Evolutionary conservation across 139 green algal species (phyloP).

Genomic region (Ettlia oleoabundans): DNA sequence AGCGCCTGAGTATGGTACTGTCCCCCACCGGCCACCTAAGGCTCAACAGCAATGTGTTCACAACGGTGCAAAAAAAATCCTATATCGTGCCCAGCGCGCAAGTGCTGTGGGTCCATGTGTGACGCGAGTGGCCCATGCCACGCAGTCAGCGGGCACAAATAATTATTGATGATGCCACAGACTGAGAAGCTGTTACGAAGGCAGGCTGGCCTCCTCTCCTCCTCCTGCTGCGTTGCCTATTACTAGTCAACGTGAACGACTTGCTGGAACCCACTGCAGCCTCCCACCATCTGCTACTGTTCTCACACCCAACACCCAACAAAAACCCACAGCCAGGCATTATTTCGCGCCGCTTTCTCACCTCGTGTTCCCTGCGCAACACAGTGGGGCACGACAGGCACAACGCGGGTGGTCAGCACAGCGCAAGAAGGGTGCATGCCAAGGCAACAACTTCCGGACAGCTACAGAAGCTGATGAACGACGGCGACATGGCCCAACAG

Average conservation of each 20-base stretch:
- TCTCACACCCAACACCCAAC: not conserved
- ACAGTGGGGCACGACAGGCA: not conserved
- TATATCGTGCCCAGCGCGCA: too few species aligned
- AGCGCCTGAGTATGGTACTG: not conserved
- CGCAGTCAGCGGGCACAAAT: too few species aligned
- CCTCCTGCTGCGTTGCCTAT: too few species aligned
- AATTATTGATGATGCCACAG: too few species aligned
- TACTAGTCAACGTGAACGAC: too few species aligned
- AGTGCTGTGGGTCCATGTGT: too few species aligned
- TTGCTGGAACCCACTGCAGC: too few species aligned
- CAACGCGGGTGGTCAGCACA: not conserved
- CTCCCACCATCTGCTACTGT: not conserved
- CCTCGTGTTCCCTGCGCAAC: constrained; percentile 19
- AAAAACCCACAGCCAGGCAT: not conserved
- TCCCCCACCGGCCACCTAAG: too few species aligned
- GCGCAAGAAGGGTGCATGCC: not conserved
- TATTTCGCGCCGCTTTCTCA: not conserved
- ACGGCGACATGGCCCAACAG: not conserved
- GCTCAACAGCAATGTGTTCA: not conserved
- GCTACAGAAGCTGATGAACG: not conserved
- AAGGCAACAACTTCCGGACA: not conserved
- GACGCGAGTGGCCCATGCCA: too few species aligned
- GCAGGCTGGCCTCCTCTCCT: too few species aligned
- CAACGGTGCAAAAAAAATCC: too few species aligned
- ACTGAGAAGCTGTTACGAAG: too few species aligned